Base-by-base conservation (phyloP, 768 basidiomycete genomes). In the Phanerochaete sordida region DNA sequence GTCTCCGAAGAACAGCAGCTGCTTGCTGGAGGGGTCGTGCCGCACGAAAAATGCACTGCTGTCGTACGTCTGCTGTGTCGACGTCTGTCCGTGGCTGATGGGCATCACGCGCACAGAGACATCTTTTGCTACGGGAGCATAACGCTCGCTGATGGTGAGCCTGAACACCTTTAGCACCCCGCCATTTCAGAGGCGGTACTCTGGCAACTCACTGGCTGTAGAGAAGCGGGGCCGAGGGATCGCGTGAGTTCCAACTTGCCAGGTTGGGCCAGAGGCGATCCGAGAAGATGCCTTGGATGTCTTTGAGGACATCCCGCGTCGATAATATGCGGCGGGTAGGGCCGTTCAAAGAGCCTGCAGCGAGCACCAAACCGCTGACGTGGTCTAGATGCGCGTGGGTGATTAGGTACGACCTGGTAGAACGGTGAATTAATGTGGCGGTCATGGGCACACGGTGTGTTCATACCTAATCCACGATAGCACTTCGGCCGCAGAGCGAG, bases 1-100 rank as follows among this genome's bases (percentile, higher is more conserved):
- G 73, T 96, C 95, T 0, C 96, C 96, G 66, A 97, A 96, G 74
- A 98, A 98, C 37, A 98, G 77, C 64, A 98, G 87, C 71, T 96
- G 91, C 49, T 77, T 80, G 1, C 71, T 72, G 33, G 80, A 79
- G 19, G 79, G 73, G 54, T 90, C 79, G 64, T 90, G 82, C 15
- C 86, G 83, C 65, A 98, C 73, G 72, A 96, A 96, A 76, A 91
- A 95, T 16, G 95, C 96, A 1, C 88, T 76, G 15, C 90, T 90
- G 16, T 87, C 80, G 73, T 97, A 95, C 35, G 74, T 70, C 19
- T 83, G 83, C 33, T 71, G 66, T 49, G 73, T 69, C 4, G 66
- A 66, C 68, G 83, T 83, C 61, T 76, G 76, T 12, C 95, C 93
- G 66, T 94, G 92, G 57, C 81, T 87, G 47, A 95, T 69, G 23